Percentiles rank a stretch among this genome's conserved stretches.
phyloP scores from a whole-genome alignment of 257 asterid species.

The Lithospermum erythrorhizon region DNA sequence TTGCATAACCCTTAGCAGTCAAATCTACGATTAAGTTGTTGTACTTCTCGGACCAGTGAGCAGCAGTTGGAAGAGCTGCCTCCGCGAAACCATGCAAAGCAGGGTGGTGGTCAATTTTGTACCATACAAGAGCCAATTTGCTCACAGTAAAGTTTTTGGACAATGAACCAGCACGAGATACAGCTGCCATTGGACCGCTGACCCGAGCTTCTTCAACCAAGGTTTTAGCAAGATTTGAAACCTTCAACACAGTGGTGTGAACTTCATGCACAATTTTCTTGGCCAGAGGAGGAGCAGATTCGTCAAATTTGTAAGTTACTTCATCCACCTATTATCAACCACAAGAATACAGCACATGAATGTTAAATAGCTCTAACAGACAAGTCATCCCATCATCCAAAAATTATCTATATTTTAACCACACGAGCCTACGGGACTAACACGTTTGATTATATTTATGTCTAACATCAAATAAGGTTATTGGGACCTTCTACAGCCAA shows the following conservation, averaged over 20 bases:
- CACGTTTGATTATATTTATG: too few species aligned
- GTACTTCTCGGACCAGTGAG: slow-evolving; percentile 46
- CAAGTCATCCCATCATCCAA: too few species aligned
- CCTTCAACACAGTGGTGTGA: slow-evolving; percentile 21
- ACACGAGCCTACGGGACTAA: too few species aligned
- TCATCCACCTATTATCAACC: slow-evolving; percentile 24
- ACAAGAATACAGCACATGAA: neutral
- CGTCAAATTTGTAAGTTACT: slow-evolving; percentile 27
- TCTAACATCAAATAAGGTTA: too few species aligned
- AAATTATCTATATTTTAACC: too few species aligned
- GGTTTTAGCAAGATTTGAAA: slow-evolving; percentile 20
- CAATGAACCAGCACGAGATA: slow-evolving; percentile 30
- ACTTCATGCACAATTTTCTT: slow-evolving; percentile 28
- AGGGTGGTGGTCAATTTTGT: slow-evolving; percentile 29
- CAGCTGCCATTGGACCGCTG: slow-evolving; percentile 55
- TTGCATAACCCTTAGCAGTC: slow-evolving; percentile 39
- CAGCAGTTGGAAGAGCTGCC: slow-evolving; percentile 33
- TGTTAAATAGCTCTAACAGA: too few species aligned
- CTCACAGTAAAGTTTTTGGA: slow-evolving; percentile 30
- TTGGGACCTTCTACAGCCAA: too few species aligned
- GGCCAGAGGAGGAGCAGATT: slow-evolving; percentile 50
- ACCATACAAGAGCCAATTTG: slow-evolving; percentile 34
- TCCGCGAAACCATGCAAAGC: slow-evolving; percentile 33
- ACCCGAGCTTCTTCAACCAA: slow-evolving; percentile 41
- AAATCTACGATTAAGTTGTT: slow-evolving; percentile 32